A percentile compares a stretch with the other conserved stretches of the same genome.
phyloP scores from a whole-genome alignment of 768 basidiomycete species.

The Xanthoconium stramineum region DNA sequence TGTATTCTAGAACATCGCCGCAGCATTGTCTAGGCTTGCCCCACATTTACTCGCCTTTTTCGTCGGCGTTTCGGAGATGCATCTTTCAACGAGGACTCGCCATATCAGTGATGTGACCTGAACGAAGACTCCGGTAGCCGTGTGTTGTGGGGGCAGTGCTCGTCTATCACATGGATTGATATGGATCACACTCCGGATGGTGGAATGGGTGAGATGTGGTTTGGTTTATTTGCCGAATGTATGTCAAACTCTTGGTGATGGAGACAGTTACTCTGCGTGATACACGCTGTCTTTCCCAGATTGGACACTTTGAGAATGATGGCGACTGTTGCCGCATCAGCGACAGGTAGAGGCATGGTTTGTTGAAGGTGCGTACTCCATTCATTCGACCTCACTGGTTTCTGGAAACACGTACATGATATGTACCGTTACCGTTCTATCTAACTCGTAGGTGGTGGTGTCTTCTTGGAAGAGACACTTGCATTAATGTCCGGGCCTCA shows the following conservation, averaged over 20 bases:
- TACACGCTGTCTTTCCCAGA: slow-evolving; percentile 28
- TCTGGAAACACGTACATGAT: slow-evolving; percentile 5
- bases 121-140: slow-evolving; percentile 41
- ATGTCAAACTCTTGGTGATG: slow-evolving; percentile 43
- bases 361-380: slow-evolving; percentile 54
- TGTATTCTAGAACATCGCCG: slow-evolving; percentile 70
- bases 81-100: slow-evolving; percentile 77
- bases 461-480: slow-evolving; percentile 8
- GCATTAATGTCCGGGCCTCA: slow-evolving; percentile 19
- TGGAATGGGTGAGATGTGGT: slow-evolving; percentile 35
- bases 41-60: slow-evolving; percentile 78
- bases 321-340: slow-evolving; percentile 81
- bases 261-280: slow-evolving; percentile 79
- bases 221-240: neutral
- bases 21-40: slow-evolving; percentile 70
- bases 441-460: slow-evolving; percentile 54
- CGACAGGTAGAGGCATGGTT: slow-evolving; percentile 86
- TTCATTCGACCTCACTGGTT: slow-evolving; percentile 8
- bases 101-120: slow-evolving; percentile 81
- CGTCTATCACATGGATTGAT: slow-evolving; percentile 34
- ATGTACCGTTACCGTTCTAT: slow-evolving; percentile 79
- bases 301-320: slow-evolving; percentile 66
- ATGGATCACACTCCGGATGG: slow-evolving; percentile 76
- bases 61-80: slow-evolving; percentile 81
- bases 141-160: slow-evolving; percentile 12